Evolutionary conservation across 768 basidiomycete species (phyloP), one percentile per base, ranked within the genome.

Genomic region (Lactifluus subvellereus): DNA sequence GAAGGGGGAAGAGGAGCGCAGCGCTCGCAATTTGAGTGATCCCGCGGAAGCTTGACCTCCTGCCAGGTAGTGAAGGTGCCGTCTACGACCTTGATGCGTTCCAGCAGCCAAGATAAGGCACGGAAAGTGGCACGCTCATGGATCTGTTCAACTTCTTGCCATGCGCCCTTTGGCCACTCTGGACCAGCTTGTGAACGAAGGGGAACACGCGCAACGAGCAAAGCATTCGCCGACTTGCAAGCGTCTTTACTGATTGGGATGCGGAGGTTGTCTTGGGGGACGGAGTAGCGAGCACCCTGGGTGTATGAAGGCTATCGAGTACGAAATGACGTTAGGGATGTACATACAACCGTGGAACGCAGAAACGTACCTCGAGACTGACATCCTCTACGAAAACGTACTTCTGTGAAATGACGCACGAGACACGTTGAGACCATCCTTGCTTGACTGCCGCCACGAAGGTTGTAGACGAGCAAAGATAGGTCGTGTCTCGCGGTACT

Each of bases 51-150:
- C 3, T 79, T 74, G 35, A 86, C 75, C 1, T 71, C 64, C 60
- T 89, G 87, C 95, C 95, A 98, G 3, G 77, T 69, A 32, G 75
- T 76, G 68, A 89, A 82, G 61, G 81, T 76, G 42, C 84, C 84
- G 27, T 88, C 83, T 60, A 93, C 82, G 61, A 86, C 83, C 13
- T 89, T 85, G 64, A 95, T 81, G 54, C 92, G 84, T 71, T 94
- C 91, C 27, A 92, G 77, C 20, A 97, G 75, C 94, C 95, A 98
- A 2, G 93, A 89, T 16, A 96, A 71, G 5, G 86, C 79, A 64
- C 83, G 84, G 78, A 94, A 96, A 1, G 85, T 87, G 11, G 82
- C 77, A 4, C 94, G 86, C 70, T 96, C 91, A 68, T 95, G 88
- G 9, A 92, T 78, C 67, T 90, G 88, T 72, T 96, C 92, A 49